Conservation (phyloP, 2,329 filamentous ascomycete genomes). For the Claviceps sp. region DNA sequence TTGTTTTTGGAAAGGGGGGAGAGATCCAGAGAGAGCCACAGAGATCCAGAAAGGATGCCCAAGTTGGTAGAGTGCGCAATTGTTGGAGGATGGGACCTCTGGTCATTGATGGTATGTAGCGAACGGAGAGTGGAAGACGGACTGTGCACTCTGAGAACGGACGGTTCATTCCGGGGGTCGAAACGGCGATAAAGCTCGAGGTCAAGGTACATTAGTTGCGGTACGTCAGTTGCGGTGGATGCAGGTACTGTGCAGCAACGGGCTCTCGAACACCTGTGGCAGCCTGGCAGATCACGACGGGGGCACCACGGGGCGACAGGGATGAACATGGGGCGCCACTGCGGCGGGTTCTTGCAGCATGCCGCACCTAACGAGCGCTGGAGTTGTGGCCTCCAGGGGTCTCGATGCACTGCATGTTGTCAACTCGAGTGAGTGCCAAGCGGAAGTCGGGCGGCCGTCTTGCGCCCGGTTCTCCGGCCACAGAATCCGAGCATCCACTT, state of each 20-base stretch:
- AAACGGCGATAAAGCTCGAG: not conserved
- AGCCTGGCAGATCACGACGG: not conserved
- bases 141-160: not conserved
- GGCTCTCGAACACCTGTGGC: no score
- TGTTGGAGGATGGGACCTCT: not conserved
- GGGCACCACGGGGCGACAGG: not conserved
- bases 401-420: not conserved
- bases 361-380: not conserved
- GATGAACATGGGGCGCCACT: not conserved
- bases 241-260: no score
- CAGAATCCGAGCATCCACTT: not conserved
- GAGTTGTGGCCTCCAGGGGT: not conserved
- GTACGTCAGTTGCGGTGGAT: no score
- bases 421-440: not conserved
- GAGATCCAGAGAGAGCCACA: no score
- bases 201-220: no score
- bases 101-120: not conserved
- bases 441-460: not conserved
- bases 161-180: not conserved
- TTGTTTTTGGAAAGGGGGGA: not conserved
- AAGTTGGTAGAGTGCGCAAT: not conserved
- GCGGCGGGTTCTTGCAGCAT: not conserved
- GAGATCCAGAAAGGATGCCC: not conserved
- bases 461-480: not conserved
- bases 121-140: not conserved